Percentiles rank a stretch among this genome's conserved stretches.
These are phyloP conservation scores for Ramaria sp. DNA, from an alignment of 768 basidiomycete species.

Conservation along the genomic window DNA sequence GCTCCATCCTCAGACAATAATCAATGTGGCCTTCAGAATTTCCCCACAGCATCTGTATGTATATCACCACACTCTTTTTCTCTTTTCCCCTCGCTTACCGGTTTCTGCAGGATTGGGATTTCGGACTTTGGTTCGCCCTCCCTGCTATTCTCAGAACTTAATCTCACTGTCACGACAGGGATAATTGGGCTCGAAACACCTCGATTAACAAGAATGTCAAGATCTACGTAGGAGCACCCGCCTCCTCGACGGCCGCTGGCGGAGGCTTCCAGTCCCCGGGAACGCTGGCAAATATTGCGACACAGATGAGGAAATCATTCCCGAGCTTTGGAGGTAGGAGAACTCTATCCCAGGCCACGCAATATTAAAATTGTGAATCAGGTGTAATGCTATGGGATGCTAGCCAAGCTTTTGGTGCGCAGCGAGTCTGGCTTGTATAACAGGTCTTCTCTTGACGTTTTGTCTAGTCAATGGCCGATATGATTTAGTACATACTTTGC, in stretches of 20 bases:
- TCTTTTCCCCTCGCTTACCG: slow-evolving; percentile 4
- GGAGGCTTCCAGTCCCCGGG: slow-evolving; percentile 44
- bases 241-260: slow-evolving; percentile 43
- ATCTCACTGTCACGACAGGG: slow-evolving; percentile 29
- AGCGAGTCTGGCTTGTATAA: neutral
- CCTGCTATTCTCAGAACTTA: neutral
- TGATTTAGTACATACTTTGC: slow-evolving; percentile 24
- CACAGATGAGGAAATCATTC: slow-evolving; percentile 43
- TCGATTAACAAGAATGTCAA: slow-evolving; percentile 54
- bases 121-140: slow-evolving; percentile 21
- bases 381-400: slow-evolving; percentile 39
- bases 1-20: slow-evolving; percentile 39
- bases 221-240: slow-evolving; percentile 57
- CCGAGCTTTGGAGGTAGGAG: slow-evolving; percentile 48
- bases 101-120: slow-evolving; percentile 36
- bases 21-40: slow-evolving; percentile 46
- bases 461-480: slow-evolving; percentile 44
- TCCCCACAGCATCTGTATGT: slow-evolving; percentile 43
- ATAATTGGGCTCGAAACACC: slow-evolving; percentile 49
- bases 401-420: slow-evolving; percentile 33
- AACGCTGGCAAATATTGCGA: slow-evolving; percentile 37
- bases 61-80: neutral
- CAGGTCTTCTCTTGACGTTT: neutral
- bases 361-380: neutral
- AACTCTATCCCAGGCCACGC: neutral